Evolutionary conservation across 371 early-diverging fungal species (phyloP).

Genomic region (Nematocida ausubeli): DNA sequence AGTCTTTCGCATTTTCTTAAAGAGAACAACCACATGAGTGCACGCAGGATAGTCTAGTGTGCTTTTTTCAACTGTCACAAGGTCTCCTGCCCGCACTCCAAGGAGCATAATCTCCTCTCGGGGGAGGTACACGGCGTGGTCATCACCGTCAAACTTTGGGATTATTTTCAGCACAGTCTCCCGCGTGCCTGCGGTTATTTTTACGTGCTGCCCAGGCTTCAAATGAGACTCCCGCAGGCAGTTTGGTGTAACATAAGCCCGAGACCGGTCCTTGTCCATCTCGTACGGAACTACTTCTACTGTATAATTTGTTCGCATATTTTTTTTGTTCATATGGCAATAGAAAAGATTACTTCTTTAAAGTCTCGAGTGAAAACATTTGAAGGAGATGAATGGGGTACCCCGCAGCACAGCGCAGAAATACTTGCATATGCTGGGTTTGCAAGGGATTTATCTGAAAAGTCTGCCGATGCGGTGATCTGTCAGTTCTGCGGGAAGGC

Average conservation of each 20-base stretch:
- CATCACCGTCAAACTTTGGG: constrained; percentile 56
- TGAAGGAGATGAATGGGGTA: not conserved
- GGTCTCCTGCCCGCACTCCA: constrained; percentile 4
- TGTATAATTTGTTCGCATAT: constrained; percentile 57
- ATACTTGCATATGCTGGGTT: constrained; percentile 45
- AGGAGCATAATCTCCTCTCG: constrained; percentile 27
- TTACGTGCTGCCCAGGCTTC: constrained; percentile 36
- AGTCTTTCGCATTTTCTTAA: constrained; percentile 26
- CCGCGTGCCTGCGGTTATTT: not conserved
- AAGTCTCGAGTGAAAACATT: constrained; percentile 16
- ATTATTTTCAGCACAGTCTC: constrained; percentile 31
- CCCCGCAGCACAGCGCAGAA: not conserved
- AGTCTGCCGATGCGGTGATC: constrained; percentile 32
- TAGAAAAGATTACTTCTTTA: constrained; percentile 19
- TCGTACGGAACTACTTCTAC: constrained; percentile 50
- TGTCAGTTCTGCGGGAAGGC: constrained; percentile 61
- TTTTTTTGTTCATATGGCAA: constrained; percentile 38
- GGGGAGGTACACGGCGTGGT: constrained; percentile 33
- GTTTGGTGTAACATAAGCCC: constrained; percentile 37
- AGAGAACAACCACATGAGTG: not conserved
- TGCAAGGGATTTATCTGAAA: not conserved
- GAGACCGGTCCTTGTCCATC: constrained; percentile 36
- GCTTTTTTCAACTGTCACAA: constrained; percentile 14
- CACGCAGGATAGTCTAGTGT: not conserved
- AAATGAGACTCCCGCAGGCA: constrained; percentile 15